These are phyloP conservation scores for Paratinospora sagittata DNA, from an alignment of 164 flowering plant genomes.

Conservation along the genomic window DNA sequence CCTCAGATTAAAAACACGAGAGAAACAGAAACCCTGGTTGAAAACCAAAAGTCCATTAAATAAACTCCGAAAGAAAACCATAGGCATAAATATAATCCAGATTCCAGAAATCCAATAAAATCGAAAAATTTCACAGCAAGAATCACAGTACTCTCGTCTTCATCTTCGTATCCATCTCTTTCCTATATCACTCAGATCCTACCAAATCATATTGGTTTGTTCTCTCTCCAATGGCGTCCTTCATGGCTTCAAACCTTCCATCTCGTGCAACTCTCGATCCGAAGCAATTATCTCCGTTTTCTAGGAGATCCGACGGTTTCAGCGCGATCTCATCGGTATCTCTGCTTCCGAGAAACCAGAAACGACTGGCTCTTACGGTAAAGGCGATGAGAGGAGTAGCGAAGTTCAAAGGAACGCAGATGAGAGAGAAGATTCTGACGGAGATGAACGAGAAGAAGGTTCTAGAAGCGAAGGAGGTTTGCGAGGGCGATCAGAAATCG, in stretches of 20 bases:
- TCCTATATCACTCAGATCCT: background rate
- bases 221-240: slow-evolving; percentile 12
- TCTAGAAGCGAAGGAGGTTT: slow-evolving; percentile 57
- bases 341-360: background rate
- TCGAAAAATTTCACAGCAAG: no score
- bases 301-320: slow-evolving; percentile 1
- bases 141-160: no score
- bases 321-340: background rate
- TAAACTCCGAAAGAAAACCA: no score
- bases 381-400: slow-evolving; percentile 30
- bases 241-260: background rate
- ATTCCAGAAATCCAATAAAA: no score
- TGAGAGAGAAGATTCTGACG: slow-evolving; percentile 56
- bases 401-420: slow-evolving; percentile 65
- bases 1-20: no score
- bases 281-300: background rate
- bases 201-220: background rate
- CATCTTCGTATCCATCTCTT: background rate
- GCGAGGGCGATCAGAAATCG: slow-evolving; percentile 44
- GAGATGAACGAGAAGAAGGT: slow-evolving; percentile 84
- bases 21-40: no score
- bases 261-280: background rate
- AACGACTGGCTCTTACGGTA: background rate
- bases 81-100: no score
- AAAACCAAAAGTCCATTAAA: background rate